phyloP scores from a whole-genome alignment of 73 alveolate species.

The Blepharisma stoltei region DNA sequence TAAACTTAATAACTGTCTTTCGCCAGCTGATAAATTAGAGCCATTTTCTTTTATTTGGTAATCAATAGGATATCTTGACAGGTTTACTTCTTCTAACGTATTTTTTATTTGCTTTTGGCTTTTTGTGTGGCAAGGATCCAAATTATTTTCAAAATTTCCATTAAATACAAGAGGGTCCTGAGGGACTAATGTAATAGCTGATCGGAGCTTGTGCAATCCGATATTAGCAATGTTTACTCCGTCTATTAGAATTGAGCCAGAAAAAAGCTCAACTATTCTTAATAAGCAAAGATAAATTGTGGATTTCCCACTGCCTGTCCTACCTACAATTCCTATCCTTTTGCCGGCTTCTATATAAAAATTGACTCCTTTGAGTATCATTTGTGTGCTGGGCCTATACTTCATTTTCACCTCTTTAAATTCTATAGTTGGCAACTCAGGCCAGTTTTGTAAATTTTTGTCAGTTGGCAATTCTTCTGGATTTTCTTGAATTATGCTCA shows the following conservation, averaged over 20 bases:
- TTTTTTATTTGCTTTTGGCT: constrained; percentile 49
- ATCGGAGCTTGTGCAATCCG: constrained; percentile 73
- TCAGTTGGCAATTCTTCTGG: not conserved
- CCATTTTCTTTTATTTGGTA: constrained; percentile 27
- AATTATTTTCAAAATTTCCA: constrained; percentile 71
- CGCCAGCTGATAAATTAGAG: constrained; percentile 69
- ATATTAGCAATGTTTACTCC: constrained; percentile 61
- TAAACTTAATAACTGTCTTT: constrained; percentile 67
- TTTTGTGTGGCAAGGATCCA: constrained; percentile 70
- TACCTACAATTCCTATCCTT: constrained; percentile 89
- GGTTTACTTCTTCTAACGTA: constrained; percentile 51
- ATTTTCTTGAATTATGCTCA: not conserved
- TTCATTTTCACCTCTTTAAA: constrained; percentile 40
- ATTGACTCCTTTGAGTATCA: constrained; percentile 80
- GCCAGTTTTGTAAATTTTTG: constrained; percentile 35
- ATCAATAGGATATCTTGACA: constrained; percentile 35
- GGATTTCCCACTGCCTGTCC: constrained; percentile 94
- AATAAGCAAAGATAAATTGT: constrained; percentile 76
- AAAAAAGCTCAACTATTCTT: constrained; percentile 72
- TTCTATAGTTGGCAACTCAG: constrained; percentile 35
- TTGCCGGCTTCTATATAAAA: constrained; percentile 68
- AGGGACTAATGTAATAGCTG: constrained; percentile 74
- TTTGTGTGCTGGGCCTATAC: constrained; percentile 48
- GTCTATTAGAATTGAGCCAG: constrained; percentile 66
- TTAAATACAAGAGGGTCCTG: constrained; percentile 80